phyloP scores from a whole-genome alignment of 2,329 filamentous ascomycete species.

The Xylaria sp. region DNA sequence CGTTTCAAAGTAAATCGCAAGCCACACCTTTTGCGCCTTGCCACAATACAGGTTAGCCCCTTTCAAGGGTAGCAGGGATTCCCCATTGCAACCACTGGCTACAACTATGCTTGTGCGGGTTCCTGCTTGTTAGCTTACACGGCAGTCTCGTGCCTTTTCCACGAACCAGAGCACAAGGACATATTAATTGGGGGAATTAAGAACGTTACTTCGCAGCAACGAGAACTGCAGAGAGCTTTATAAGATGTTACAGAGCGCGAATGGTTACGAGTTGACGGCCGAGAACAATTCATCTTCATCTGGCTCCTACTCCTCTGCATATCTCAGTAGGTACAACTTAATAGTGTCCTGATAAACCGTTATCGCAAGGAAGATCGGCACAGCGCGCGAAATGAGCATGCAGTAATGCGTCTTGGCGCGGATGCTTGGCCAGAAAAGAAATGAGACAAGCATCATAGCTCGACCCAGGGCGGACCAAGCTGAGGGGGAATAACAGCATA shows the following conservation, averaged over 20 bases:
- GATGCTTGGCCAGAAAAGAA: constrained; percentile 9
- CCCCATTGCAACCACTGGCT: constrained; percentile 7
- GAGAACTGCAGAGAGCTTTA: not conserved
- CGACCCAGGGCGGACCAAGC: not conserved
- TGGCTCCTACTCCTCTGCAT: not conserved
- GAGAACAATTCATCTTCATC: not conserved
- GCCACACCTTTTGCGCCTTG: not conserved
- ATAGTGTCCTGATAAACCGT: not conserved
- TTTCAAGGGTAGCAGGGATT: constrained; percentile 14
- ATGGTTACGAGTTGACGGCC: not conserved
- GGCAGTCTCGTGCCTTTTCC: not conserved
- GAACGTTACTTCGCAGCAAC: not conserved
- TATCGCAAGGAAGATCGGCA: constrained; percentile 13
- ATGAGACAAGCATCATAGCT: constrained; percentile 11
- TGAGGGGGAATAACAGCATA: not conserved
- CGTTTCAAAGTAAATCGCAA: not conserved
- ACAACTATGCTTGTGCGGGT: not conserved
- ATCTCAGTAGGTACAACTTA: not conserved
- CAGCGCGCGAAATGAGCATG: constrained; percentile 7
- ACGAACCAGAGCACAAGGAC: not conserved
- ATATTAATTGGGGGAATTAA: not conserved
- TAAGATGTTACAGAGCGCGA: not conserved
- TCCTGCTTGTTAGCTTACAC: not conserved
- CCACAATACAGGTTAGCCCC: not conserved
- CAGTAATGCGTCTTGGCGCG: constrained; percentile 21